Evolutionary conservation across 1,284 basidiomycete species (phyloP).

Genomic region (Meira miltonrushii): DNA sequence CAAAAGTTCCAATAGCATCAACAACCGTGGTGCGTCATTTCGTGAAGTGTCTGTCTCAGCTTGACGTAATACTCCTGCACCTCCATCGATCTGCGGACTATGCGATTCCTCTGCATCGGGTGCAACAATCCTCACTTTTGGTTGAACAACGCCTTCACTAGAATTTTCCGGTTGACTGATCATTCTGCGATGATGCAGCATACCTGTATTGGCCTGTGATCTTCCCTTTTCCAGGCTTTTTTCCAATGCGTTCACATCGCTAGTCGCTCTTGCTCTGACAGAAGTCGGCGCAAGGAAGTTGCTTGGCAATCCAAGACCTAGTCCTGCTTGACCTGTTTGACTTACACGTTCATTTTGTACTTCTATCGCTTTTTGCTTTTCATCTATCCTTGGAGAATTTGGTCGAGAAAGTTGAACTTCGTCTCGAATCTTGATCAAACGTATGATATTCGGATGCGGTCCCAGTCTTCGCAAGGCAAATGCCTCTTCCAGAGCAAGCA

Average conservation of each 20-base stretch:
- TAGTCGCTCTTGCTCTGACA: not conserved
- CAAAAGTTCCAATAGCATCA: constrained; percentile 47
- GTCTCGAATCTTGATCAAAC: constrained; percentile 43
- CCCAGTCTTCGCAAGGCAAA: constrained; percentile 47
- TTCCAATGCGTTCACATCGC: not conserved
- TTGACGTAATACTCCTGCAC: not conserved
- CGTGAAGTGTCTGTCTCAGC: too few relatives aligned
- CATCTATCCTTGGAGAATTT: not conserved
- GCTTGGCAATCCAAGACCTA: not conserved
- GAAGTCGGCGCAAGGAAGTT: not conserved
- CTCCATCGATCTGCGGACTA: not conserved
- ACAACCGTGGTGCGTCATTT: constrained; percentile 36
- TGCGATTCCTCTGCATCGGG: not conserved
- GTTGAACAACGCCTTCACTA: not conserved
- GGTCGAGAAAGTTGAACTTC: constrained; percentile 24
- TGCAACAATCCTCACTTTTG: not conserved
- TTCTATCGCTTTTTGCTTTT: not conserved
- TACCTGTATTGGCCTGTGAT: not conserved
- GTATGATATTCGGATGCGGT: constrained; percentile 41
- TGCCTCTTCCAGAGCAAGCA: constrained; percentile 47
- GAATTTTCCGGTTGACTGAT: not conserved
- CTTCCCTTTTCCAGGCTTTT: too few relatives aligned
- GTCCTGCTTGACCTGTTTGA: not conserved
- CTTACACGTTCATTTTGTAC: not conserved
- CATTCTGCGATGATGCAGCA: constrained; percentile 1